Evolutionary conservation across 2,329 filamentous ascomycete species (phyloP), one percentile per base, ranked within the genome.

Genomic region (Colletotrichum navitas): DNA sequence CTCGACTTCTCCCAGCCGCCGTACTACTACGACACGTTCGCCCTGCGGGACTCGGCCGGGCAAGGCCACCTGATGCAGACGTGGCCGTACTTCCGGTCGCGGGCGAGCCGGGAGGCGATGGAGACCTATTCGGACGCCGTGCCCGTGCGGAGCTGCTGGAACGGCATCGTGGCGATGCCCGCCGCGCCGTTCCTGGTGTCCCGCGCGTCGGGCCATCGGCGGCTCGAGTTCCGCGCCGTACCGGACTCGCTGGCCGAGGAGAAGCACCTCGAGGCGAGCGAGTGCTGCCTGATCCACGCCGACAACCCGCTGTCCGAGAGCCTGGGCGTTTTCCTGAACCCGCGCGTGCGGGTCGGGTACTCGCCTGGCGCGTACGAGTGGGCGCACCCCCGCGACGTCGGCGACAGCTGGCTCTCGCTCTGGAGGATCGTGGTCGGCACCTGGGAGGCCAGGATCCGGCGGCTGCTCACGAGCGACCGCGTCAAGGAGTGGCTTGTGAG

Each of bases 271-370:
- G 93, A 95, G 79, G 93, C 86, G n/a, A 92, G 90, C 18, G 93
- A 95, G 80, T 94, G 92, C 82, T 95, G 93, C 79, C 87, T 95
- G 63, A 90, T 94, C 66, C 92, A 94, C 77, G 88, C 89, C 2
- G 92, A 94, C 76, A 94, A 93, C 75, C 88, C 88, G 1, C 80
- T 90, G 5, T 85, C 85, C 6, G 77, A 77, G 67, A 79, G 79
- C 7, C 74, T 80, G 66, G 90, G 92, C 61, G 88, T 93, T 7
- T 94, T 85, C 78, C 77, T 94, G 49, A 94, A 94, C 78, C 91
- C 92, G 1, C 86, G 86, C 16, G 91, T 94, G 14, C 85, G 91
- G 11, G 92, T 94, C 6, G 90, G 86, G 2, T 94, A 93, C 77
- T 89, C 84, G 73, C 78, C 80, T 3, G 71, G 79, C 0, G 88